Evolutionary conservation across 2,329 filamentous ascomycete species (phyloP), one percentile per base, ranked within the genome.

Genomic region (Scedosporium aurantiacum): DNA sequence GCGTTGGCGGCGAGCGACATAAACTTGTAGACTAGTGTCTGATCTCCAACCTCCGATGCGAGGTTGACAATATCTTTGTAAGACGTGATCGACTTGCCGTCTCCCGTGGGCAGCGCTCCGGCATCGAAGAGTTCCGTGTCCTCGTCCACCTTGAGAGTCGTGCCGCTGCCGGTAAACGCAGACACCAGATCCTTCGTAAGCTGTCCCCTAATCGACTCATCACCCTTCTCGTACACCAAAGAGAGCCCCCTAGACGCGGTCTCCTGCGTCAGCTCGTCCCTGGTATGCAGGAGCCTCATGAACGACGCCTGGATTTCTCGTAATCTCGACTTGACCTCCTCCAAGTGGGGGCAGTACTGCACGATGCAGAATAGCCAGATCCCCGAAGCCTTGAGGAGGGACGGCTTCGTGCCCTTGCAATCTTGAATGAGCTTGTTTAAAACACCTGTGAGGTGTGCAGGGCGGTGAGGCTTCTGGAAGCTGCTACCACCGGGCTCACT

Each of bases 61-160:
- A 99, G 79, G 66, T 92, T 94, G 73, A 99, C 89, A 66, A 99
- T 97, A 69, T 99, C 94, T 71, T 96, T 96, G 77, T 99, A 99
- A 0, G 93, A 97, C 0, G 91, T 97, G 61, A 97, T 84, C 0
- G 91, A 91, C 66, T 82, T 90, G 6, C 91, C 91, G 65, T 96
- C 91, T 3, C 92, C 91, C 0, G 92, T 97, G 0, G 92, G 92
- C 12, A 97, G 74, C 2, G 90, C 90, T 5, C 94, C 94, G 1
- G 90, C 88, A 63, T 97, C 93, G 67, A 97, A 97, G 0, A 99
- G 79, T 71, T 97, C 89, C 0, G 94, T 99, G 60, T 97, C 91
- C 45, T 89, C 85, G 27, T 91, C 89, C 1, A 99, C 91, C 68
- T 90, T 95, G 62, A 94, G 84, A 65, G 84, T 82, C 0, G 87